These are phyloP conservation scores for Arthrocladium fulminans DNA, from an alignment of 2,329 filamentous ascomycete genomes.

Conservation along the genomic window DNA sequence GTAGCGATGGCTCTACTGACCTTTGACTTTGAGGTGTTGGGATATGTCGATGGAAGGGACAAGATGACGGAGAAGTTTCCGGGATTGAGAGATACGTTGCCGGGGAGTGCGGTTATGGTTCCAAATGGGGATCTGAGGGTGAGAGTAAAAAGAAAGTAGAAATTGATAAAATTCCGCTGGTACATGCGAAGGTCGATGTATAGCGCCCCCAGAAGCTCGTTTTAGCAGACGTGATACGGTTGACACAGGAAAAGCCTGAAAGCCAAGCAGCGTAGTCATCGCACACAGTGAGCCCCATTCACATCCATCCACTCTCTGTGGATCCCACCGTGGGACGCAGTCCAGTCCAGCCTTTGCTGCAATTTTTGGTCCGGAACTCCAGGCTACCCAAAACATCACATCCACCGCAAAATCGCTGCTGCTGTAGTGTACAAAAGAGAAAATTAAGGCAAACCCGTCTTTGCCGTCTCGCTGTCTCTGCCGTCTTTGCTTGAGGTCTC, in stretches of 20 bases:
- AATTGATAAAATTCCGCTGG: not conserved
- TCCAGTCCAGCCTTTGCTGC: not conserved
- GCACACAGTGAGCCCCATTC: too few relatives aligned
- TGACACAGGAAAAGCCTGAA: too few relatives aligned
- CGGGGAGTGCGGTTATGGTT: conserved; percentile 15
- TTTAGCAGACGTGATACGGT: too few relatives aligned
- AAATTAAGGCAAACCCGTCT: too few relatives aligned
- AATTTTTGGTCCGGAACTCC: not conserved
- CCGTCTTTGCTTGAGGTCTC: too few relatives aligned
- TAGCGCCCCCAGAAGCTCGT: too few relatives aligned
- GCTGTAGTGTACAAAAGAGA: not conserved
- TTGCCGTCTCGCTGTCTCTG: too few relatives aligned
- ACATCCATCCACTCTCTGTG: too few relatives aligned
- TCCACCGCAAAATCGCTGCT: not conserved
- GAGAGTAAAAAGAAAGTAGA: conserved; percentile 13
- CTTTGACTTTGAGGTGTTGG: conserved; percentile 15
- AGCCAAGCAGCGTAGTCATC: not conserved
- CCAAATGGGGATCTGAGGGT: conserved; percentile 15
- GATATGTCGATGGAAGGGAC: conserved; percentile 11
- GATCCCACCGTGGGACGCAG: too few relatives aligned
- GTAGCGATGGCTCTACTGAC: conserved; percentile 21
- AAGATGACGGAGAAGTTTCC: conserved; percentile 11
- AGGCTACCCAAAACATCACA: not conserved
- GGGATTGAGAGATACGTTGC: conserved; percentile 11
- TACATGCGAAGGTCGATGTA: too few relatives aligned